Base-by-base conservation (phyloP, 2,329 filamentous ascomycete genomes). In the Fusarium foetens region DNA sequence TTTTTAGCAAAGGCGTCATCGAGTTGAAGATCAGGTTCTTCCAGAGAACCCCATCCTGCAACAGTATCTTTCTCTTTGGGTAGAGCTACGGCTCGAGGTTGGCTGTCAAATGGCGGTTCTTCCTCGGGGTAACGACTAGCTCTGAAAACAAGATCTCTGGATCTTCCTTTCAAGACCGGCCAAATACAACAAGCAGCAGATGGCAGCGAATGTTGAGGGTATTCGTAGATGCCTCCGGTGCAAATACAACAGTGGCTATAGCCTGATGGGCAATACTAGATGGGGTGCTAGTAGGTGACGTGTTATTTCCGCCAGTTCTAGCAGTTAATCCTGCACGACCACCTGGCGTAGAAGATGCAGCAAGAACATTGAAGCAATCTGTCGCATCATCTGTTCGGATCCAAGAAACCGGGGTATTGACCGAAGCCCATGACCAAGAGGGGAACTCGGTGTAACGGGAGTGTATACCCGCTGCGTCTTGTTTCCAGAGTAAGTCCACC, bases 11-110 rank as follows among this genome's bases (percentile, higher is more conserved):
- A 25, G 1, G 23, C 23, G 3, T 29, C 25, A 21, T 16, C 8
- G 13, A 21, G 6, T 21, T 46, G 25, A 46, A 27, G 12, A 8
- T 10, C 6, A 1, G 25, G 43, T 1, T 27, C 25, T 17, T 46
- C 25, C 8, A 27, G 6, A 3, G 2, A 27, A 10, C 8, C 12
- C 12, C 43, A 27, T 21, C 42, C 25, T 3, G 2, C n/a, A 2
- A 42, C 0, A 12, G 41, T 42, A 0, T 12, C 41, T 0, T 17
- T 23, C 6, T 23, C n/a, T 0, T 0, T 17, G 2, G n/a, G 6
- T 4, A 23, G n/a, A 42, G n/a, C 41, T 42, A 42, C 39, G 16
- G n/a, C 14, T 11, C 14, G 9, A 0, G 9, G n/a, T 10, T 23
- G 14, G 2, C 14, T 6, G n/a, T 17, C 6, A 9, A 5, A 0